phyloP scores from a whole-genome alignment of 1,284 basidiomycete genomes.

The Fomitopsis betulina region DNA sequence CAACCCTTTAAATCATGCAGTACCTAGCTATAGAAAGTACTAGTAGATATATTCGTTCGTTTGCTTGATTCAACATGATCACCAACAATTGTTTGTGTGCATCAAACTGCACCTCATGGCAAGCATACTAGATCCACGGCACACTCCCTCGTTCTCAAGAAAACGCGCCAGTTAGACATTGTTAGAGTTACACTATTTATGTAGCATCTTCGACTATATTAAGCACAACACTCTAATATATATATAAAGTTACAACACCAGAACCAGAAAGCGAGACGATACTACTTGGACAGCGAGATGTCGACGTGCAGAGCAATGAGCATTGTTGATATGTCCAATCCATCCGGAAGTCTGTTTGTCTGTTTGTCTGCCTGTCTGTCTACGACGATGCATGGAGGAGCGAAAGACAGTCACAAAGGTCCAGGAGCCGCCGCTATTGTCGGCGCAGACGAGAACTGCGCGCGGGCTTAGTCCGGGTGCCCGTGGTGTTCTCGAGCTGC shows the following conservation, averaged over 20 bases:
- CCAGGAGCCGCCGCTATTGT: slow-evolving; percentile 6
- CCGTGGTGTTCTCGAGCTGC: slow-evolving; percentile 14
- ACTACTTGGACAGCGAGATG: neutral
- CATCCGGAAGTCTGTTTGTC: too few relatives aligned
- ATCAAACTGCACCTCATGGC: too few relatives aligned
- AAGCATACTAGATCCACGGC: too few relatives aligned
- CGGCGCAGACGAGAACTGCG: slow-evolving; percentile 21
- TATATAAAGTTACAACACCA: neutral
- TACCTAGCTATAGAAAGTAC: too few relatives aligned
- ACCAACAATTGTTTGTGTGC: too few relatives aligned
- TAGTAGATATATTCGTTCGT: too few relatives aligned
- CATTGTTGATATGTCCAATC: neutral
- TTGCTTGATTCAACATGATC: too few relatives aligned
- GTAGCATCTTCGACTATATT: neutral
- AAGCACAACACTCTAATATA: neutral
- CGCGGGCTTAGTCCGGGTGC: slow-evolving; percentile 14
- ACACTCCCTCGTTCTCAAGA: neutral
- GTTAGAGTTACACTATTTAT: neutral
- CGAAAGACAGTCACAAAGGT: neutral
- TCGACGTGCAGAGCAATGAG: neutral
- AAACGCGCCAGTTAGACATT: neutral
- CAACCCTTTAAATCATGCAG: too few relatives aligned
- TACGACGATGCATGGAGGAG: too few relatives aligned
- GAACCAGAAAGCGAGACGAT: neutral
- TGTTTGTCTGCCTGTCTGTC: too few relatives aligned